phyloP scores from a whole-genome alignment of 139 green algal species.

The Closterium sp. region DNA sequence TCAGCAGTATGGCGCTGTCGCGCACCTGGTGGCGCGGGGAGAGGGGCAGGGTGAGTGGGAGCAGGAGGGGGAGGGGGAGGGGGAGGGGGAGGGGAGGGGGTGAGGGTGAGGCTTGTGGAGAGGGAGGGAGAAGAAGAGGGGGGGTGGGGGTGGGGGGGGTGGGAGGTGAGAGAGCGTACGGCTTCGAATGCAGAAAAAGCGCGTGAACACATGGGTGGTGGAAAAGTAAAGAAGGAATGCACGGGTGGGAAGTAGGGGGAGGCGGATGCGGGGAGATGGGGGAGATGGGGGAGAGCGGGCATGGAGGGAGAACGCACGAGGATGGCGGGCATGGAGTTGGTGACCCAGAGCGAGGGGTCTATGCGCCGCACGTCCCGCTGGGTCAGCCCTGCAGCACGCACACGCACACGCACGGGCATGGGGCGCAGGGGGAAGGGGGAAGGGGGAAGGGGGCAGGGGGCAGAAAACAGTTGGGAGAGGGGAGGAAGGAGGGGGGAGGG shows the following conservation, averaged over 20 bases:
- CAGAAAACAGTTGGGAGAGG: no score
- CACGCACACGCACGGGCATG: neutral
- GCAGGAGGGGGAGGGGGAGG: neutral
- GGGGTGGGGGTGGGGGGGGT: neutral
- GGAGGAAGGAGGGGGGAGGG: neutral
- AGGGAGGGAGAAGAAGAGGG: neutral
- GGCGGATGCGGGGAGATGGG: neutral
- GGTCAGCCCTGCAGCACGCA: constrained; percentile 5
- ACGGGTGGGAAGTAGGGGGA: neutral
- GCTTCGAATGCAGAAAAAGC: no score
- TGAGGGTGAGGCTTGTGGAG: constrained; percentile 23
- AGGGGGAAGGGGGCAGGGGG: neutral
- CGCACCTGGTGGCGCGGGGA: constrained; percentile 9
- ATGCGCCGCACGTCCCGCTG: constrained; percentile 38
- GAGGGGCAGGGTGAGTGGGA: neutral
- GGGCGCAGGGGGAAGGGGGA: neutral
- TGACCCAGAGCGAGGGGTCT: constrained; percentile 44
- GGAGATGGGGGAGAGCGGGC: neutral
- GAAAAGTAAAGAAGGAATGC: neutral
- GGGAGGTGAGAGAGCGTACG: neutral
- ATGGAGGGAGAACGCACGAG: constrained; percentile 20
- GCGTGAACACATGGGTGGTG: no score
- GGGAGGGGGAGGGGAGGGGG: neutral
- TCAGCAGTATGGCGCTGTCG: constrained; percentile 37
- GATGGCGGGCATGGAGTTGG: constrained; percentile 37